phyloP scores from a whole-genome alignment of 495 filamentous ascomycete species.

The Trichoderma gamsii region DNA sequence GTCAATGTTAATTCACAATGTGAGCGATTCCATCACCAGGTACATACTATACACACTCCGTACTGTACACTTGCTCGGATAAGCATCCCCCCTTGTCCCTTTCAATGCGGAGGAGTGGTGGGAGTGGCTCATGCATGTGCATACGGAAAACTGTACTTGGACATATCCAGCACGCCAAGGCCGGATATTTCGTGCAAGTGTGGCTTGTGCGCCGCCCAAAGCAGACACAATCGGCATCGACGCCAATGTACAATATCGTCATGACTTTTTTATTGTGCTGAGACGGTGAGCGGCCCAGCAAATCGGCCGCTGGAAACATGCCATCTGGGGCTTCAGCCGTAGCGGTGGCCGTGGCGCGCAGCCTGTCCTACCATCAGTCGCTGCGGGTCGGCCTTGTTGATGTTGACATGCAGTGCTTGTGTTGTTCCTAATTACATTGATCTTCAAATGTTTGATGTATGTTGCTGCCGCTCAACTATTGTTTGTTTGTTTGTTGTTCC shows the following conservation, averaged over 20 bases:
- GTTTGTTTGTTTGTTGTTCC: not conserved
- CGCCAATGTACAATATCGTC: slow-evolving; percentile 12
- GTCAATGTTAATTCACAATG: not conserved
- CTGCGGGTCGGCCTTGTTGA: not conserved
- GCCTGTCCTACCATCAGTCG: not conserved
- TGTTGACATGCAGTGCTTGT: not conserved
- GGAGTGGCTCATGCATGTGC: slow-evolving; percentile 4
- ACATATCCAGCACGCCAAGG: slow-evolving; percentile 5
- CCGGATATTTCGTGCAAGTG: not conserved
- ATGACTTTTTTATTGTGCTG: slow-evolving; percentile 6
- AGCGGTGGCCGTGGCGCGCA: not conserved
- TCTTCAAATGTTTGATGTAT: not conserved
- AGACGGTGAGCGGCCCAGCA: not conserved
- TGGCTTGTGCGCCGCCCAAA: slow-evolving; percentile 8
- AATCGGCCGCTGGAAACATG: not conserved
- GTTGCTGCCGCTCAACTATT: not conserved
- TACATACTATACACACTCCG: not conserved
- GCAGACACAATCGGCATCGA: slow-evolving; percentile 1
- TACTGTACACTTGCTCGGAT: not conserved
- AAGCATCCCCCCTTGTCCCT: not conserved
- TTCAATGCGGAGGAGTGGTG: not conserved
- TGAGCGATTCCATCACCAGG: not conserved
- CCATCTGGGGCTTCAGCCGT: not conserved
- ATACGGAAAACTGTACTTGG: not conserved
- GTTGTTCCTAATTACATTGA: not conserved